Conservation (phyloP, 768 basidiomycete genomes). For the Termitomyces heimii region DNA sequence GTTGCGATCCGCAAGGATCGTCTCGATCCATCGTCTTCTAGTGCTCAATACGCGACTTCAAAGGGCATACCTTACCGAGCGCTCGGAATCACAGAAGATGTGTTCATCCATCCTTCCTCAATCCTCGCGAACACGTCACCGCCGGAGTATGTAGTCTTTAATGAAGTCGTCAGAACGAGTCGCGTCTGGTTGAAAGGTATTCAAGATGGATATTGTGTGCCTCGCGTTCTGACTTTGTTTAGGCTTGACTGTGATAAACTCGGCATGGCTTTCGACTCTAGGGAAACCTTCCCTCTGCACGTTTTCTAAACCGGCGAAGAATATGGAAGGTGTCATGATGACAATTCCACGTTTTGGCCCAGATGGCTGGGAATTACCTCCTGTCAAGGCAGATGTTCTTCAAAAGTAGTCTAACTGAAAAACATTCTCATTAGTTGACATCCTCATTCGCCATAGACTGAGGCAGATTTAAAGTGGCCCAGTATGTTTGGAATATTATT, state of each 20-base stretch:
- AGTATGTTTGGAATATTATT: background rate
- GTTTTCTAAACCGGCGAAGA: constrained; percentile 81
- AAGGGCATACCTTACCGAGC: constrained; percentile 82
- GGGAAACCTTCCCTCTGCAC: constrained; percentile 79
- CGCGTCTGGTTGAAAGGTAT: constrained; percentile 77
- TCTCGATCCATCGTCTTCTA: constrained; percentile 50
- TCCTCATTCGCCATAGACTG: background rate
- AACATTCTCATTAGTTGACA: background rate
- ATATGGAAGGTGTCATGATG: constrained; percentile 60
- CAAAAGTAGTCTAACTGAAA: constrained; percentile 3
- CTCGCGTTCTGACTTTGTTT: background rate
- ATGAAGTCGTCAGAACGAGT: constrained; percentile 75
- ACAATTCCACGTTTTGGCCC: constrained; percentile 83
- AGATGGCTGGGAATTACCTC: constrained; percentile 83
- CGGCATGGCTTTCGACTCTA: constrained; percentile 79
- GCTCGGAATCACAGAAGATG: constrained; percentile 75
- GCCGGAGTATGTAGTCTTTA: constrained; percentile 82
- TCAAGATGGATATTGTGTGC: background rate
- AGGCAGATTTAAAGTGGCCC: background rate
- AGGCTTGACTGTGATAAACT: constrained; percentile 84
- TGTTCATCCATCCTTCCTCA: constrained; percentile 91
- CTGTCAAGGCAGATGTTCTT: constrained; percentile 40
- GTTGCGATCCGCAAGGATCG: constrained; percentile 89
- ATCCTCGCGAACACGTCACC: constrained; percentile 61
- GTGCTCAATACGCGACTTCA: constrained; percentile 66